A percentile compares a stretch with the other conserved stretches of the same genome.
Conservation (phyloP, 306 rosid species). For the Fragaria vesca region DNA sequence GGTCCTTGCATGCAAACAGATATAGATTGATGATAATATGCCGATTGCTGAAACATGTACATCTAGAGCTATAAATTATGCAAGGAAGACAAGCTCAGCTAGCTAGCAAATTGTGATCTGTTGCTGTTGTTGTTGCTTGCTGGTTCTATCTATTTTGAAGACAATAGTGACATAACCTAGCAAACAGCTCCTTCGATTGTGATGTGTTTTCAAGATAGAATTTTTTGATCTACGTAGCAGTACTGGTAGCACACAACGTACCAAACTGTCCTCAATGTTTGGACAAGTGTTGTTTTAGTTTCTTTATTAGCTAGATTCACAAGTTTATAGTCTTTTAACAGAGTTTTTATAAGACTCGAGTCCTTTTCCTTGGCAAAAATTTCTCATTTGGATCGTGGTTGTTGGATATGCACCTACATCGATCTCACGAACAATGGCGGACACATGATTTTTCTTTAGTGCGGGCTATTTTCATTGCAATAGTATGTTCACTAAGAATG, state of each 20-base stretch:
- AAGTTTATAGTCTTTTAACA: not conserved
- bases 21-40: not conserved
- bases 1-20: slow-evolving; percentile 37
- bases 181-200: slow-evolving; percentile 34
- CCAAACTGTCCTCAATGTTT: not conserved
- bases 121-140: not conserved
- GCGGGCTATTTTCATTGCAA: too few relatives aligned
- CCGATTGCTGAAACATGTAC: slow-evolving; percentile 8
- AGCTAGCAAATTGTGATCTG: not conserved
- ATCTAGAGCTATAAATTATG: not conserved
- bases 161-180: not conserved
- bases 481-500: too few relatives aligned
- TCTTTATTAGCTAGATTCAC: not conserved
- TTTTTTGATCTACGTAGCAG: too few relatives aligned
- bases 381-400: not conserved
- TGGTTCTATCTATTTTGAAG: not conserved
- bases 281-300: not conserved
- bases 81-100: not conserved
- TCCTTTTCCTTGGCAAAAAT: not conserved
- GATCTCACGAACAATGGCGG: not conserved
- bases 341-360: not conserved
- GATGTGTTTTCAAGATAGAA: slow-evolving; percentile 5
- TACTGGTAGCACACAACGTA: not conserved
- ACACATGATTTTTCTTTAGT: too few relatives aligned
- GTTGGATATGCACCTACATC: not conserved